These are phyloP conservation scores for Mimosa pudica DNA, from an alignment of 306 rosid species.

Conservation along the genomic window DNA sequence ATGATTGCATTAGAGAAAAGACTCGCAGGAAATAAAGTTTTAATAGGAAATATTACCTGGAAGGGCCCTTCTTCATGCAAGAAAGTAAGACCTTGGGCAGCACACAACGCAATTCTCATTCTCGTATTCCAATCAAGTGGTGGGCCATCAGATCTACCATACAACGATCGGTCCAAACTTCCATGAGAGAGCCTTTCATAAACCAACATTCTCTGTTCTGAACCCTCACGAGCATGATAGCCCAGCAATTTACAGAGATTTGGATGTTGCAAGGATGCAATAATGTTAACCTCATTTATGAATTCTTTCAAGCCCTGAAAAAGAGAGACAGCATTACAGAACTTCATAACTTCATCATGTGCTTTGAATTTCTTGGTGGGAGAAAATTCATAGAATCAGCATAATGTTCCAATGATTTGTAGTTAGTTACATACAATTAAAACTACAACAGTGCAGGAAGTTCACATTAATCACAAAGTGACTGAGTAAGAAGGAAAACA, in stretches of 20 bases:
- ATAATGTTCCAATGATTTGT: not conserved
- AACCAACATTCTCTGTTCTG: constrained; percentile 78
- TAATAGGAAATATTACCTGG: constrained; percentile 58
- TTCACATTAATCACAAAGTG: not conserved
- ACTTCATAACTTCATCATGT: constrained; percentile 21
- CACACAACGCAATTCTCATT: constrained; percentile 86
- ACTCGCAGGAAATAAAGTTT: not conserved
- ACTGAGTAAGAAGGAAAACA: constrained; percentile 3
- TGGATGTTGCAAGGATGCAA: constrained; percentile 89
- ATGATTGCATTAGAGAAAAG: constrained; percentile 4
- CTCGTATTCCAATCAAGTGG: constrained; percentile 96
- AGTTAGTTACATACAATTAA: not conserved
- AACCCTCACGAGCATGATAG: constrained; percentile 85
- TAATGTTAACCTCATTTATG: constrained; percentile 71
- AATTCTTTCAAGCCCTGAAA: constrained; percentile 91
- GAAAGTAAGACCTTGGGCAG: constrained; percentile 97
- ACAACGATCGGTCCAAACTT: constrained; percentile 79
- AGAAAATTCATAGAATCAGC: not conserved
- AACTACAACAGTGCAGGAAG: constrained; percentile 6
- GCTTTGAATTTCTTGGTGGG: not conserved
- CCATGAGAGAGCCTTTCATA: constrained; percentile 96
- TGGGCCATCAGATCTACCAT: constrained; percentile 93
- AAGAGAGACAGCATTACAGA: constrained; percentile 16
- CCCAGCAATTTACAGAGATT: constrained; percentile 96
- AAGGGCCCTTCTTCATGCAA: constrained; percentile 99